phyloP scores from a whole-genome alignment of 2,329 filamentous ascomycete genomes.

The Penicillium sp. region DNA sequence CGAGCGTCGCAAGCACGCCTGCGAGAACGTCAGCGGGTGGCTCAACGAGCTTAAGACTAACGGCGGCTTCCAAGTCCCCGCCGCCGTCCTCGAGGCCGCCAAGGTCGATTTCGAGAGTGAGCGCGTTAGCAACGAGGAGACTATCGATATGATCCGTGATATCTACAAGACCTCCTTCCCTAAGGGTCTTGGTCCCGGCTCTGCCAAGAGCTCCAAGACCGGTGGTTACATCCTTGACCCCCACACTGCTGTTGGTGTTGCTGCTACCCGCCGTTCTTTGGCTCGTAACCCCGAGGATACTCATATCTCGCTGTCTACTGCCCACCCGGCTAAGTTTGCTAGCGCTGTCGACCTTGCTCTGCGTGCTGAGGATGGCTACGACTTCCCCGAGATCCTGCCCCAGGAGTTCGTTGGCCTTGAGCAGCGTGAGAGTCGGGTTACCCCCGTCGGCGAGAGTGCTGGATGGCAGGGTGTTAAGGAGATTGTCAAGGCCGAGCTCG shows the following conservation, averaged over 20 bases:
- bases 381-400: slow-evolving; percentile 76
- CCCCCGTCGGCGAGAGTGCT: not conserved
- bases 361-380: slow-evolving; percentile 67
- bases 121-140: slow-evolving; percentile 63
- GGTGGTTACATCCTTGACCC: slow-evolving; percentile 84
- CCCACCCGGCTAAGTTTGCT: slow-evolving; percentile 93
- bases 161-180: slow-evolving; percentile 59
- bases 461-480: slow-evolving; percentile 3
- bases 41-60: slow-evolving; percentile 74
- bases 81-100: slow-evolving; percentile 69
- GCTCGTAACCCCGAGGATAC: slow-evolving; percentile 52
- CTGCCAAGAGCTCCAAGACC: slow-evolving; percentile 41
- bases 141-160: slow-evolving; percentile 63
- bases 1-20: slow-evolving; percentile 53
- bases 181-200: slow-evolving; percentile 37
- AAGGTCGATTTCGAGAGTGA: slow-evolving; percentile 79
- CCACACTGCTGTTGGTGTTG: slow-evolving; percentile 84
- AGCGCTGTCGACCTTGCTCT: slow-evolving; percentile 80
- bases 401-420: slow-evolving; percentile 78
- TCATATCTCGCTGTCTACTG: slow-evolving; percentile 86
- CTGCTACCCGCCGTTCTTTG: slow-evolving; percentile 71
- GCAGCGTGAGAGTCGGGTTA: slow-evolving; percentile 46
- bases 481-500: not conserved
- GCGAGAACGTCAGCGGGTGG: slow-evolving; percentile 76
- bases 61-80: slow-evolving; percentile 79